Evolutionary conservation across 129 eudicot species (phyloP).

Genomic region (Chrysanthemum seticuspe): DNA sequence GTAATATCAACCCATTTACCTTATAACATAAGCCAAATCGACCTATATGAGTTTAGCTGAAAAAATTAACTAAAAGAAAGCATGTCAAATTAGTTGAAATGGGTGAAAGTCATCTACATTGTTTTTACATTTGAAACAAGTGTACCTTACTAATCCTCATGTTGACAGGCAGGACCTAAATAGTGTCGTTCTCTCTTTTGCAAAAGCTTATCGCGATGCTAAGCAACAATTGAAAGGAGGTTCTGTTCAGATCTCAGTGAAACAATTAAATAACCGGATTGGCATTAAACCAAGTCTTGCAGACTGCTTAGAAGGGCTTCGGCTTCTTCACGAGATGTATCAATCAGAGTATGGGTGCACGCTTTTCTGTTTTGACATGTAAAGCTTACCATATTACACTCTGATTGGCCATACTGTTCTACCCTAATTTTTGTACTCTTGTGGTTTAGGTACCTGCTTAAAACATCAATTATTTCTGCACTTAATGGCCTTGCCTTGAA

Average conservation of each 20-base stretch:
- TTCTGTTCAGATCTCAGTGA: too few species aligned
- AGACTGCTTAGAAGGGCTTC: slow-evolving; percentile 79
- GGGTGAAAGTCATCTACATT: not conserved
- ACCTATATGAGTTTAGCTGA: not conserved
- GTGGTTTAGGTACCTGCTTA: slow-evolving; percentile 54
- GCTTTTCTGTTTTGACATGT: not conserved
- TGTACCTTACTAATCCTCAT: slow-evolving; percentile 14
- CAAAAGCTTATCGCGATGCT: slow-evolving; percentile 67
- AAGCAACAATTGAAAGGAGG: slow-evolving; percentile 71
- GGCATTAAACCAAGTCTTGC: slow-evolving; percentile 77
- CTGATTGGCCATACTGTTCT: not conserved
- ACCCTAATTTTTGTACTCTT: not conserved
- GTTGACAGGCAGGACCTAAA: slow-evolving; percentile 64
- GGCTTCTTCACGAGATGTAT: slow-evolving; percentile 80
- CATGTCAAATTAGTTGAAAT: not conserved
- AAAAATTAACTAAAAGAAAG: too few species aligned
- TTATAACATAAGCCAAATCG: not conserved
- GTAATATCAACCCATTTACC: not conserved
- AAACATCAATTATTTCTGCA: slow-evolving; percentile 54
- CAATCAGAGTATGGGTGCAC: slow-evolving; percentile 67
- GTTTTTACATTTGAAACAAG: not conserved
- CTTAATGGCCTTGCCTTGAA: slow-evolving; percentile 50
- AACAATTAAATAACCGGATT: too few species aligned
- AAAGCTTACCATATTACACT: not conserved
- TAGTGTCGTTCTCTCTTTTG: slow-evolving; percentile 45